Evolutionary conservation across 352 stramenopile genomes (phyloP), one percentile per base, ranked within the genome.

Genomic region (Chrysophaeum taylorii): DNA sequence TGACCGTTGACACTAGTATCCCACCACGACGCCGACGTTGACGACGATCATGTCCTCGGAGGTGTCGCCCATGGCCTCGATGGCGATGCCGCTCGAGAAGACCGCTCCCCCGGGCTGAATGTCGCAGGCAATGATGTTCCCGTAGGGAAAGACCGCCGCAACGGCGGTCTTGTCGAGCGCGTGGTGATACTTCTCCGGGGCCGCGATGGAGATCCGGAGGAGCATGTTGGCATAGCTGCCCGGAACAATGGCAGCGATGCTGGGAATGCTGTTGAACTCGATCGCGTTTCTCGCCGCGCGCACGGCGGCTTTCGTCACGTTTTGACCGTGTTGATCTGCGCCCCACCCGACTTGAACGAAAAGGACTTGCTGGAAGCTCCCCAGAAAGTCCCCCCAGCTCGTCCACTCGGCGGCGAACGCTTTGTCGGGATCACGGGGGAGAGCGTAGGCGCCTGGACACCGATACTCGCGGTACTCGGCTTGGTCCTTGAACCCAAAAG

Each of bases 241-340:
- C 0, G 83, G 81, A 66, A 89, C 78, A 2, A 89, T 53, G 23
- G 70, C 70, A 45, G 72, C 70, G 45, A 89, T 84, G 25, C 75
- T 82, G 23, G 82, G 82, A 67, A 89, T 85, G 27, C 73, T 80
- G 63, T 89, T 89, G 73, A 89, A 89, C 77, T 89, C 83, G 67
- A 89, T 89, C 2, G 83, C 76, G 69, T 89, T 89, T 39, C 83
- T 69, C 54, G 80, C 85, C 12, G 83, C 83, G 69, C 83, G 71
- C 0, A 86, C 71, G 14, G 75, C 52, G 9, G 78, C 78, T 62
- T 83, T 83, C 25, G 78, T 83, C 21, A 70, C 64, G 69, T 79
- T 74, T 73, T 84, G 73, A 63, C 79, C 79, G 67, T 84, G 79
- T 23, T 70, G 68, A 27, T 45, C 70, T 27, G 67, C 78, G n/a